Evolutionary conservation across 176 grass and related monocot species (phyloP).

Genomic region (Neostapfia colusana): DNA sequence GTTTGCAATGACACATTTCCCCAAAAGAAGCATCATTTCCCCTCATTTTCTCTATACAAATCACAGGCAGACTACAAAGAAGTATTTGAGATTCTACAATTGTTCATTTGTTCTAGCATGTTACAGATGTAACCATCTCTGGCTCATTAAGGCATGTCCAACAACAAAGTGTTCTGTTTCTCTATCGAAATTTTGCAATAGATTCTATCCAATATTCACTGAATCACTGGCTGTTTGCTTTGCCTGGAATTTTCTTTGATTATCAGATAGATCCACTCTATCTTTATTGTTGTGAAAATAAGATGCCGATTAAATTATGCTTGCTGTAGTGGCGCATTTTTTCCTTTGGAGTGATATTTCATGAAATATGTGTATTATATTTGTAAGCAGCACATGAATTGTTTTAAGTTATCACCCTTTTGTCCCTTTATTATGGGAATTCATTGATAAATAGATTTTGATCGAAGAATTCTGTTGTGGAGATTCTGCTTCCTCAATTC

Average conservation of each 20-base stretch:
- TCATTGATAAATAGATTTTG: not conserved
- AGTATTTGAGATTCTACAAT: not conserved
- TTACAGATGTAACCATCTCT: not conserved
- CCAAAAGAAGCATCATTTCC: not conserved
- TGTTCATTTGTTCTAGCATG: not conserved
- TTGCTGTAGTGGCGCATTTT: too few relatives aligned
- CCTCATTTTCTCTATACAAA: not conserved
- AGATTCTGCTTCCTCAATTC: not conserved
- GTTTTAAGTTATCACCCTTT: not conserved
- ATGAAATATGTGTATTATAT: not conserved
- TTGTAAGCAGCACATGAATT: not conserved
- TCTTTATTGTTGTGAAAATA: conserved; percentile 21
- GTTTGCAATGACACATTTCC: not conserved
- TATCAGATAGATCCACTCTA: conserved; percentile 12
- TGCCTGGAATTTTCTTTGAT: conserved; percentile 4
- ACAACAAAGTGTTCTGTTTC: not conserved
- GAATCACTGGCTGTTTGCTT: not conserved
- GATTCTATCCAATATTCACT: not conserved
- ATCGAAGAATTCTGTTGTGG: not conserved
- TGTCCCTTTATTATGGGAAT: not conserved
- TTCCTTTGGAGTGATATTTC: not conserved
- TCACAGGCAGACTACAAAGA: not conserved
- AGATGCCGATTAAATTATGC: conserved; percentile 1
- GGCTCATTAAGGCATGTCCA: conserved; percentile 7
- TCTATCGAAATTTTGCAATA: not conserved